Evolutionary conservation across 176 grass and related monocot species (phyloP), one percentile per base, ranked within the genome.

Genomic region (Ensete glaucum): DNA sequence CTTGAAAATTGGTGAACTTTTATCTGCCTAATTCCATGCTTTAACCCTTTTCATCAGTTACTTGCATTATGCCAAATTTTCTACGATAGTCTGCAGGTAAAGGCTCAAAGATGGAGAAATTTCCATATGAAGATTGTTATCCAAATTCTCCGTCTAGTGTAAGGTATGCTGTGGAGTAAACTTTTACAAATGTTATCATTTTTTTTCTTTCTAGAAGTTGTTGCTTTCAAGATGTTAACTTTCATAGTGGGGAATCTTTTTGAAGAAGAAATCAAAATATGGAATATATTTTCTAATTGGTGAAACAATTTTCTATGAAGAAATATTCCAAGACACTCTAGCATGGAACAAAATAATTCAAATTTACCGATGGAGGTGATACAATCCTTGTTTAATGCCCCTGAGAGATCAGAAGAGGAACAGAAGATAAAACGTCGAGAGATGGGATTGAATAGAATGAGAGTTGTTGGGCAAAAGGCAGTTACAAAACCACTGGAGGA

Each of bases 331-430:
- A 54, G 64, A 68, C n/a, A 54, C 76, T 52, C 64, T 79, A 19
- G 74, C 23, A 55, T 15, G 29, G 70, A 78, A 78, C 78, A 64
- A 69, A 68, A 81, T 24, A 85, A 77, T 70, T 54, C 65, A 71
- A 81, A 80, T 49, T 67, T 72, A 25, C 84, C 90, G 62, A 83
- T 71, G 54, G 89, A 98, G 70, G 69, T 98, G 68, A 26, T 98
- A 72, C 80, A 85, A 78, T 83, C 90, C 72, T 77, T 98, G 23
- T 98, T 98, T 78, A 85, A 78, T 78, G 80, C 88, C 80, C 88
- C 90, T 73, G 90, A 85, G 64, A 93, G 86, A 79, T 75, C 55
- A 21, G 87, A 83, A 54, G 86, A 87, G 34, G 84, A 89, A 81
- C 82, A 80, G 69, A 82, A 83, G 77, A 58, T 22, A 86, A 92